These are phyloP conservation scores for Raffaelea deltoideospora DNA, from an alignment of 2,329 filamentous ascomycete genomes.

Conservation along the genomic window DNA sequence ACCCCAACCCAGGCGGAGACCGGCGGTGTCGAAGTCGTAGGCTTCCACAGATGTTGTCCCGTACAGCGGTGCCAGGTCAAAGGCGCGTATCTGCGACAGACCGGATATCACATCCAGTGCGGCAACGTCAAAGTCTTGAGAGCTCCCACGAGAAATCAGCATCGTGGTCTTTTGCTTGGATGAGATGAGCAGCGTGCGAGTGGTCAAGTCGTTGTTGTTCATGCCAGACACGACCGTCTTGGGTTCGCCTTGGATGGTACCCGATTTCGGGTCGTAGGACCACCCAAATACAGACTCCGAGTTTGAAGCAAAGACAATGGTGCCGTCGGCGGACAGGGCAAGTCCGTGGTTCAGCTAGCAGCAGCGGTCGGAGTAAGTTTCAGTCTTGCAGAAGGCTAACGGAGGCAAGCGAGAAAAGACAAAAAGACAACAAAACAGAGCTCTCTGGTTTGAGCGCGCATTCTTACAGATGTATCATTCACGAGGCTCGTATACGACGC, in stretches of 20 bases:
- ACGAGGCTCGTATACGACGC: conserved; percentile 21
- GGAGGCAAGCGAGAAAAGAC: too few species aligned
- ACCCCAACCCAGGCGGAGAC: conserved; percentile 42
- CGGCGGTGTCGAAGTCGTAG: conserved; percentile 30
- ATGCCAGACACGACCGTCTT: conserved; percentile 47
- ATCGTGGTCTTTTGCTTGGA: conserved; percentile 24
- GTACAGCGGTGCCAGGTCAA: conserved; percentile 20
- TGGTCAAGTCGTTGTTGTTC: conserved; percentile 40
- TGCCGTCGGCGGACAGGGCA: conserved; percentile 35
- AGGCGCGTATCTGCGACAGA: conserved; percentile 51
- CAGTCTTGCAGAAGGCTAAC: too few species aligned
- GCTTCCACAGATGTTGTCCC: conserved; percentile 9
- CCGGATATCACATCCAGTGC: conserved; percentile 38
- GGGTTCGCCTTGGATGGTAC: conserved; percentile 25
- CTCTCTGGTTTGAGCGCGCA: too few species aligned
- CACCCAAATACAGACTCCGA: conserved; percentile 45
- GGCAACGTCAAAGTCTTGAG: conserved; percentile 42
- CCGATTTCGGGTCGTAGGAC: conserved; percentile 42
- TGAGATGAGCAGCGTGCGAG: conserved; percentile 51
- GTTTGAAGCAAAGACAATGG: conserved; percentile 42
- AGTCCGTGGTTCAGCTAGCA: conserved; percentile 39
- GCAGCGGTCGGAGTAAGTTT: too few species aligned
- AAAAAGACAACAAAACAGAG: too few species aligned
- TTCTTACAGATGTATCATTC: conserved; percentile 19
- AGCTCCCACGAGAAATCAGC: conserved; percentile 50